A percentile compares a stretch with the other conserved stretches of the same genome.
phyloP scores from a whole-genome alignment of 805 yeast genomes.

The Pichia gijzeniarum region DNA sequence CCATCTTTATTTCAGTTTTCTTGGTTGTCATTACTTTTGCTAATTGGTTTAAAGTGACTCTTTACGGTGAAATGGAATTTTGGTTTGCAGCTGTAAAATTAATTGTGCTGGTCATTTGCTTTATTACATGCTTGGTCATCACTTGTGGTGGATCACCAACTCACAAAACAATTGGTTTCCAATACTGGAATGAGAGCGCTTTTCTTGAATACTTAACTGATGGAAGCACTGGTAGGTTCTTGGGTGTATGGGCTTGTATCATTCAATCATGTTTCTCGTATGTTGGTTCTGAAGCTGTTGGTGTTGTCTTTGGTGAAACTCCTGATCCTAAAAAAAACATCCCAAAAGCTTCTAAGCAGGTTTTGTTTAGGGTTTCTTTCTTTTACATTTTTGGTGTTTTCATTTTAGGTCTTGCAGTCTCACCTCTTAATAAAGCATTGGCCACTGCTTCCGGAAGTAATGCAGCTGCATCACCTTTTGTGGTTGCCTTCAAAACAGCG shows the following conservation, averaged over 20 bases:
- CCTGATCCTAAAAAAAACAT: slow-evolving; percentile 41
- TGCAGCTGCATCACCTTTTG: slow-evolving; percentile 59
- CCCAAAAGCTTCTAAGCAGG: slow-evolving; percentile 47
- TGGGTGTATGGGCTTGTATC: slow-evolving; percentile 38
- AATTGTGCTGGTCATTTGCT: slow-evolving; percentile 37
- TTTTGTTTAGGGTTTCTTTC: slow-evolving; percentile 46
- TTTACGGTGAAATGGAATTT: slow-evolving; percentile 45
- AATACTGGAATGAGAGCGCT: slow-evolving; percentile 28
- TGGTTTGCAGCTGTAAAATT: slow-evolving; percentile 38
- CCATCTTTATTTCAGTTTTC: slow-evolving; percentile 38
- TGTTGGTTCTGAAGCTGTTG: slow-evolving; percentile 46
- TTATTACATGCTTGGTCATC: slow-evolving; percentile 25
- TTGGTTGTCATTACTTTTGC: slow-evolving; percentile 36
- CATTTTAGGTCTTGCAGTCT: slow-evolving; percentile 47
- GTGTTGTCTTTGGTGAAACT: slow-evolving; percentile 43
- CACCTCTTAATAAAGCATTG: slow-evolving; percentile 38
- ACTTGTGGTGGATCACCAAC: slow-evolving; percentile 46
- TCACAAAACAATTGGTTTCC: slow-evolving; percentile 34
- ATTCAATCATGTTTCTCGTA: slow-evolving; percentile 36
- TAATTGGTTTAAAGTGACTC: slow-evolving; percentile 37
- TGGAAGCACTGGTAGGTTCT: slow-evolving; percentile 41
- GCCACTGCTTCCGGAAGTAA: slow-evolving; percentile 40
- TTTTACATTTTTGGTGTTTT: slow-evolving; percentile 44
- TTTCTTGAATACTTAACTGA: slow-evolving; percentile 33
- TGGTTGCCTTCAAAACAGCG: slow-evolving; percentile 51